Percentiles rank a stretch among this genome's conserved stretches.
Evolutionary conservation across 495 filamentous ascomycete species (phyloP).

Genomic region (Pseudomonodictys pantanalensis): DNA sequence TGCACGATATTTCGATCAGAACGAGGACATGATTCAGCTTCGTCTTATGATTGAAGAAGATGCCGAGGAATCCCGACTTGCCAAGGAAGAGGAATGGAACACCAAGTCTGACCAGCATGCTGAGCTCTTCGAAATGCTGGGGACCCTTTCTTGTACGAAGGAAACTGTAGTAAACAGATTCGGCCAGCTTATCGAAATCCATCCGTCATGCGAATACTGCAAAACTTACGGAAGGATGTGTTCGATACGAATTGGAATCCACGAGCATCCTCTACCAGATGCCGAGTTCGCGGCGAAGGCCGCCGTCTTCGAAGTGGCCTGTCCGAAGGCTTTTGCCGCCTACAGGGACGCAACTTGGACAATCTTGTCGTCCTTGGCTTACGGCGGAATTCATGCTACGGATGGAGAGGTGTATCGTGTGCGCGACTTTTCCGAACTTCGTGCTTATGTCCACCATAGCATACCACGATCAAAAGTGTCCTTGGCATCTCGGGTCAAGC

Average conservation of each 20-base stretch:
- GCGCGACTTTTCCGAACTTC: conserved; percentile 28
- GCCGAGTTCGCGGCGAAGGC: conserved; percentile 33
- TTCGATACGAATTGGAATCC: conserved; percentile 44
- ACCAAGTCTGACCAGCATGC: conserved; percentile 41
- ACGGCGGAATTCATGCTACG: background rate
- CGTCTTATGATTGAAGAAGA: conserved; percentile 41
- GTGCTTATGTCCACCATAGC: conserved; percentile 1
- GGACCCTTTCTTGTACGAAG: conserved; percentile 18
- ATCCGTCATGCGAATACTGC: no score
- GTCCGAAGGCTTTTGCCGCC: conserved; percentile 39
- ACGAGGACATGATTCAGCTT: conserved; percentile 31
- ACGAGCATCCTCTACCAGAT: conserved; percentile 50
- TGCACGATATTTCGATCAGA: conserved; percentile 44
- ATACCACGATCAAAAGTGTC: conserved; percentile 28
- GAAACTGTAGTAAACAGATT: background rate
- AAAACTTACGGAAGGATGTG: no score
- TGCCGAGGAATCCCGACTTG: conserved; percentile 25
- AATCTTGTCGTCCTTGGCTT: conserved; percentile 34
- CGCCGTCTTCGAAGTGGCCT: conserved; percentile 48
- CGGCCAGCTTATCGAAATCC: background rate
- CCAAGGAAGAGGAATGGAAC: conserved; percentile 46
- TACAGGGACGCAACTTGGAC: conserved; percentile 50
- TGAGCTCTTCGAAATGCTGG: no score
- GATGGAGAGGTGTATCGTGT: background rate
- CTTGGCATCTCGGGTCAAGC: conserved; percentile 44